These are phyloP conservation scores for Gossypium schwendimanii DNA, from an alignment of 441 rosid genomes.

Conservation along the genomic window DNA sequence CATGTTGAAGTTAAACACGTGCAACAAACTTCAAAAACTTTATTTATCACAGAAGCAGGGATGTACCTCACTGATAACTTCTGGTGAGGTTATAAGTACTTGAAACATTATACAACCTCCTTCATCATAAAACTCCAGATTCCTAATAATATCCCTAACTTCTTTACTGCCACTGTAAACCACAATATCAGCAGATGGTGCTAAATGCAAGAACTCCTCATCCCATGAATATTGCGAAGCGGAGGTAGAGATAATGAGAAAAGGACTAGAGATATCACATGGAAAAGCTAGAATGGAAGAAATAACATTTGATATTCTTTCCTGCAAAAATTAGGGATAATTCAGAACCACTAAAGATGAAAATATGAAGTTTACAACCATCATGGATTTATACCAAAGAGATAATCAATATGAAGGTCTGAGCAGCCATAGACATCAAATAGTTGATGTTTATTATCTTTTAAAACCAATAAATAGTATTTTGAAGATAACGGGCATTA, in stretches of 20 bases:
- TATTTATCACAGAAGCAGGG: slow-evolving; percentile 8
- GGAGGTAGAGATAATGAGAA: slow-evolving; percentile 44
- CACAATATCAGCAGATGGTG: slow-evolving; percentile 36
- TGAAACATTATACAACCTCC: slow-evolving; percentile 41
- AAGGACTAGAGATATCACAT: slow-evolving; percentile 28
- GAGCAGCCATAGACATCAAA: slow-evolving; percentile 5
- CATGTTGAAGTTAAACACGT: not conserved
- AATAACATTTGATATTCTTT: slow-evolving; percentile 37
- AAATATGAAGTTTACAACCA: not conserved
- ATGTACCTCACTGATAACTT: slow-evolving; percentile 45
- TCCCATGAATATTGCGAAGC: slow-evolving; percentile 43
- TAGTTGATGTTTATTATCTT: not conserved
- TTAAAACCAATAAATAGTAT: not conserved
- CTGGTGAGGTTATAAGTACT: slow-evolving; percentile 43
- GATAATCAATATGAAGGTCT: not conserved
- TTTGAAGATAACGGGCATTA: not conserved
- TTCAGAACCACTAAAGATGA: not conserved
- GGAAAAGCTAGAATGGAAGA: slow-evolving; percentile 32
- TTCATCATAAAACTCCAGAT: slow-evolving; percentile 35
- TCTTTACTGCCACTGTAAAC: slow-evolving; percentile 41
- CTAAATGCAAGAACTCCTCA: slow-evolving; percentile 33
- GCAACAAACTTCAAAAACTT: not conserved
- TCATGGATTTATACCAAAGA: not conserved
- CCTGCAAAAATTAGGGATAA: slow-evolving; percentile 33
- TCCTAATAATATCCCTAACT: slow-evolving; percentile 31